These are phyloP conservation scores for Neurospora sp. DNA, from an alignment of 495 filamentous ascomycete genomes.

Conservation along the genomic window DNA sequence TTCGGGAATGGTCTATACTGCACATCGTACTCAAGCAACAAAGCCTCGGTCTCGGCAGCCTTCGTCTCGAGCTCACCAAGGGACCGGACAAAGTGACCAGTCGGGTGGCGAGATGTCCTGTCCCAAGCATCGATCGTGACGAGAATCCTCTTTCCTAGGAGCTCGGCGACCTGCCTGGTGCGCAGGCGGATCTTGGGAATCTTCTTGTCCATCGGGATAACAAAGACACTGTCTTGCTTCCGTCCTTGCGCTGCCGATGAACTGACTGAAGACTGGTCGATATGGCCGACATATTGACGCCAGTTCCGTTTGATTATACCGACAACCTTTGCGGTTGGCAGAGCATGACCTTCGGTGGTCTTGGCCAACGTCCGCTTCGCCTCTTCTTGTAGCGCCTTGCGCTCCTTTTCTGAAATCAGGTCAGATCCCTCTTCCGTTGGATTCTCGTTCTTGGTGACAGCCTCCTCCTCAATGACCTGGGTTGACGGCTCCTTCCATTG, in stretches of 20 bases:
- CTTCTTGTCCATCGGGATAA: slow-evolving; percentile 94
- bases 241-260: slow-evolving; percentile 59
- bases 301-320: slow-evolving; percentile 91
- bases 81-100: slow-evolving; percentile 88
- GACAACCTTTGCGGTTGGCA: slow-evolving; percentile 88
- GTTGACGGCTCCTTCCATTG: slow-evolving; percentile 95
- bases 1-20: slow-evolving; percentile 97
- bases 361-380: slow-evolving; percentile 79
- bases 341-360: slow-evolving; percentile 63
- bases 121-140: slow-evolving; percentile 96
- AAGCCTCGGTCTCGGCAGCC: slow-evolving; percentile 88
- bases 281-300: slow-evolving; percentile 93
- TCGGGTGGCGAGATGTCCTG: slow-evolving; percentile 79
- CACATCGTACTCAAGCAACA: slow-evolving; percentile 91
- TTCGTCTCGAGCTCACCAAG: slow-evolving; percentile 91
- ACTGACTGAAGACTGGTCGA: slow-evolving; percentile 77
- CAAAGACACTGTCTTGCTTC: slow-evolving; percentile 83
- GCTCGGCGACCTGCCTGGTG: slow-evolving; percentile 77
- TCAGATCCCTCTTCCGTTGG: slow-evolving; percentile 63
- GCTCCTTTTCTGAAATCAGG: slow-evolving; percentile 76
- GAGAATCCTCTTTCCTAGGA: slow-evolving; percentile 86
- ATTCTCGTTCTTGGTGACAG: slow-evolving; percentile 86
- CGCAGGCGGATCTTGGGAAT: slow-evolving; percentile 91
- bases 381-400: slow-evolving; percentile 77
- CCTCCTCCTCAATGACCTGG: slow-evolving; percentile 91